Evolutionary conservation across 2,329 filamentous ascomycete species (phyloP).

Genomic region (Chaetothyriales sp.): DNA sequence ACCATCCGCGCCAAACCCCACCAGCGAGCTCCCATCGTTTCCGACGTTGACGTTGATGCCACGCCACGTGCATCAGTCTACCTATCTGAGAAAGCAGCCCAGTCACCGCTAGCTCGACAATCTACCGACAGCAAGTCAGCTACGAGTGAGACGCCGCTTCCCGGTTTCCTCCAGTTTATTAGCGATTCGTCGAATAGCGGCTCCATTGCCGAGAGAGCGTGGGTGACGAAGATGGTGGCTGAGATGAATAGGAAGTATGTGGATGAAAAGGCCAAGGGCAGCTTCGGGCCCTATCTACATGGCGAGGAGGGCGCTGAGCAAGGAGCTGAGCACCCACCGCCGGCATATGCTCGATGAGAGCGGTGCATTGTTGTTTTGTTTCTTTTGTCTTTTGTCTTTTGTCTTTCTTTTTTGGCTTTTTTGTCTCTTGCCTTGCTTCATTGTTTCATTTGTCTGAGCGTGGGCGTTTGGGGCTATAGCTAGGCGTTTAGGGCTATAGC

Average conservation of each 20-base stretch:
- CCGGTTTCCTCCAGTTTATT: slow-evolving; percentile 23
- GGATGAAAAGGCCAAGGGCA: slow-evolving; percentile 51
- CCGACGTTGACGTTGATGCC: slow-evolving; percentile 10
- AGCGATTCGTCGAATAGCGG: slow-evolving; percentile 20
- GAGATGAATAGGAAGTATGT: slow-evolving; percentile 77
- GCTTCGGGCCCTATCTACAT: slow-evolving; percentile 10
- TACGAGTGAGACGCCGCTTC: slow-evolving; percentile 19
- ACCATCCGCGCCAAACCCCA: slow-evolving; percentile 11
- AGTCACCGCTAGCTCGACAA: slow-evolving; percentile 17
- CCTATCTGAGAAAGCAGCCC: slow-evolving; percentile 7
- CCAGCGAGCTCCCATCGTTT: slow-evolving; percentile 5
- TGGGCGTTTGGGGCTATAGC: neutral
- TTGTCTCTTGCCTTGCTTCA: neutral
- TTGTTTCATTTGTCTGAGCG: neutral
- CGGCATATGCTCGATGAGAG: slow-evolving; percentile 30
- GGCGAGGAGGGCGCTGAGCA: slow-evolving; percentile 22
- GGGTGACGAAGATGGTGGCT: slow-evolving; percentile 58
- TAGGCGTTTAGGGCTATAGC: neutral
- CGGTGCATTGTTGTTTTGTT: neutral
- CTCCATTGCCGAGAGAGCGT: slow-evolving; percentile 31
- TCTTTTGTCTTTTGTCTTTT: neutral
- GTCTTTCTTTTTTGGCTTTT: neutral
- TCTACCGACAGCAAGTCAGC: neutral
- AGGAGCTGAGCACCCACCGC: slow-evolving; percentile 26
- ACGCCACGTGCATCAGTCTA: slow-evolving; percentile 16